phyloP scores from a whole-genome alignment of 805 yeast genomes.

The Lipomyces orientalis region DNA sequence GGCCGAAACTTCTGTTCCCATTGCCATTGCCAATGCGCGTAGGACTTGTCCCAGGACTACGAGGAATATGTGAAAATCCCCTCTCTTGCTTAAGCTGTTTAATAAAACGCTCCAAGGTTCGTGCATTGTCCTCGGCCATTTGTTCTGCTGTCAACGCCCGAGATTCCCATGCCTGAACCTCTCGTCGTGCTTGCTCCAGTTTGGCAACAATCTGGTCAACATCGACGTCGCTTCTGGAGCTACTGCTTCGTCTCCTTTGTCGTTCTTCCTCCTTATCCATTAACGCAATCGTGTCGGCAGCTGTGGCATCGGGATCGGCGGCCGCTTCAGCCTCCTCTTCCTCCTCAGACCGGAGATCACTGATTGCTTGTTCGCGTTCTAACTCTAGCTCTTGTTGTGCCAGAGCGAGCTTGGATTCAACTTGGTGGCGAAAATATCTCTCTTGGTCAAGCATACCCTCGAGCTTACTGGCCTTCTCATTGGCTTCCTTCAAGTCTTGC shows the following conservation, averaged over 20 bases:
- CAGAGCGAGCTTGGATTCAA: conserved; percentile 23
- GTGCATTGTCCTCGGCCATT: conserved; percentile 25
- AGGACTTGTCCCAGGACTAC: conserved; percentile 8
- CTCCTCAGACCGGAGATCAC: conserved; percentile 23
- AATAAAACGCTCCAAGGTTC: conserved; percentile 17
- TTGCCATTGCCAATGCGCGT: conserved; percentile 7
- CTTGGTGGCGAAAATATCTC: conserved; percentile 19
- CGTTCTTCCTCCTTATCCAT: conserved; percentile 28
- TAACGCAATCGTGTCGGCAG: conserved; percentile 34
- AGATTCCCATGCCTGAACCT: conserved; percentile 20
- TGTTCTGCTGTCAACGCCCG: conserved; percentile 30
- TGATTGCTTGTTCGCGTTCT: conserved; percentile 32
- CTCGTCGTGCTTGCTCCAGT: conserved; percentile 28
- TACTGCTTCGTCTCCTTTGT: conserved; percentile 14
- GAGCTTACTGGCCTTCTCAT: conserved; percentile 10
- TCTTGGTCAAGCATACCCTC: conserved; percentile 26
- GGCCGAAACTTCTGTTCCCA: neutral
- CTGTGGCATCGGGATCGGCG: conserved; percentile 19
- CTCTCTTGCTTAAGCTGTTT: conserved; percentile 15
- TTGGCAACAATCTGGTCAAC: conserved; percentile 19
- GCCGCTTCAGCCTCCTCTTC: conserved; percentile 19
- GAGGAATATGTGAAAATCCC: conserved; percentile 5
- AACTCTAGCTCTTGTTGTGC: conserved; percentile 32
- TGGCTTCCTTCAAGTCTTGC: conserved; percentile 14
- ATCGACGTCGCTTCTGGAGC: conserved; percentile 9